phyloP scores from a whole-genome alignment of 2,329 filamentous ascomycete species.

The Xylaria arbuscula region DNA sequence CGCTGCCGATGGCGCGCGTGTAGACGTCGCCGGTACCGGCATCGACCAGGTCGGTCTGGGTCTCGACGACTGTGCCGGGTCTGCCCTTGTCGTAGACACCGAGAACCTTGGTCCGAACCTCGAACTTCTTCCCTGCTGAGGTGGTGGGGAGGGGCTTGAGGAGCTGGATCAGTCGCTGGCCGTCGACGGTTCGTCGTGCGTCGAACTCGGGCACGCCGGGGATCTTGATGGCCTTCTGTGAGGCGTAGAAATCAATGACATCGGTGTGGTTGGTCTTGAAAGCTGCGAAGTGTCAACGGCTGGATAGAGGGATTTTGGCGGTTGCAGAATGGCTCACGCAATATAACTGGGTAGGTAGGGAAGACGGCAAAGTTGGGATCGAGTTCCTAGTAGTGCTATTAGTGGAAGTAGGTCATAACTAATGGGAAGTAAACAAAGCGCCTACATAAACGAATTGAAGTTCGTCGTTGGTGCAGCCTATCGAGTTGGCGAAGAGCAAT shows the following conservation, averaged over 20 bases:
- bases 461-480: constrained; percentile 86
- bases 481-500: constrained; percentile 89
- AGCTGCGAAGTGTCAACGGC: constrained; percentile 53
- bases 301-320: too few species aligned
- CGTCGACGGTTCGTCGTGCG: constrained; percentile 79
- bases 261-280: constrained; percentile 84
- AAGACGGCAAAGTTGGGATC: constrained; percentile 89
- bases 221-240: constrained; percentile 73
- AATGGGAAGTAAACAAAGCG: constrained; percentile 24
- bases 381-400: constrained; percentile 71
- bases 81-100: constrained; percentile 93
- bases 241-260: constrained; percentile 85
- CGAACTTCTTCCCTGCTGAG: constrained; percentile 78
- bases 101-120: constrained; percentile 80
- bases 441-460: constrained; percentile 88
- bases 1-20: constrained; percentile 73
- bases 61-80: constrained; percentile 83
- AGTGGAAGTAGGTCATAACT: constrained; percentile 16
- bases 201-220: constrained; percentile 83
- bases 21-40: constrained; percentile 76
- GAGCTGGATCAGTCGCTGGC: constrained; percentile 83
- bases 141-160: constrained; percentile 78
- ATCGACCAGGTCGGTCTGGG: constrained; percentile 81
- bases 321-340: constrained; percentile 65
- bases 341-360: constrained; percentile 86